phyloP scores from a whole-genome alignment of 1,139 yeast genomes.

The Debaryomyces coudertii region DNA sequence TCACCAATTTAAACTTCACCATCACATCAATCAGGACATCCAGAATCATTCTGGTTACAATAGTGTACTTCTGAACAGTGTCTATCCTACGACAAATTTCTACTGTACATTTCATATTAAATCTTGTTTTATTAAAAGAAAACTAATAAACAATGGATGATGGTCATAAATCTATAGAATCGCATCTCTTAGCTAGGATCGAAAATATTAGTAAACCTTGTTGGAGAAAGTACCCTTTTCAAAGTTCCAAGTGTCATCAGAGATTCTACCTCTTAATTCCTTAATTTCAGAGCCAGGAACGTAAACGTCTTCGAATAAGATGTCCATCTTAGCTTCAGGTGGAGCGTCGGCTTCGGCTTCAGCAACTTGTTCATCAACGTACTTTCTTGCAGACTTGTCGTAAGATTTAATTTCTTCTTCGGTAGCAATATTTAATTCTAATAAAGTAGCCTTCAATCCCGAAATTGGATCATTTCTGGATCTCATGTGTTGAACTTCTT shows the following conservation, averaged over 20 bases:
- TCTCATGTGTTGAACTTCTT: conserved; percentile 99
- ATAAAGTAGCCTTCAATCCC: conserved; percentile 84
- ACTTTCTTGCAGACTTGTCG: conserved; percentile 94
- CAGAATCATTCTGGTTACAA: not conserved
- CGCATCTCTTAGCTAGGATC: conserved; percentile 1
- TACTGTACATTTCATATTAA: not conserved
- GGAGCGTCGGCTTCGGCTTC: conserved; percentile 92
- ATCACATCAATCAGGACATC: not conserved
- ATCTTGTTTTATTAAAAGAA: conserved; percentile 1
- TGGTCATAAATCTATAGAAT: conserved; percentile 7
- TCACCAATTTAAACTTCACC: not conserved
- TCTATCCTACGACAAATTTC: no score
- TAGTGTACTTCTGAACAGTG: not conserved
- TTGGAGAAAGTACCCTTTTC: conserved; percentile 70
- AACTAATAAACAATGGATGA: conserved; percentile 7
- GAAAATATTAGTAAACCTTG: conserved; percentile 45
- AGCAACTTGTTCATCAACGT: conserved; percentile 92
- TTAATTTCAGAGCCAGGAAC: conserved; percentile 94
- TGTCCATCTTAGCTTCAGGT: conserved; percentile 94
- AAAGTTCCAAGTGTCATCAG: conserved; percentile 90
- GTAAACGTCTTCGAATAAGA: conserved; percentile 94
- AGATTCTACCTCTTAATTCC: conserved; percentile 93
- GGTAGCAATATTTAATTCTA: conserved; percentile 82
- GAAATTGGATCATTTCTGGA: conserved; percentile 97
- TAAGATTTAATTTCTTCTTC: conserved; percentile 93